Conservation (phyloP, 306 rosid species). For the Glycyrrhiza uralensis region DNA sequence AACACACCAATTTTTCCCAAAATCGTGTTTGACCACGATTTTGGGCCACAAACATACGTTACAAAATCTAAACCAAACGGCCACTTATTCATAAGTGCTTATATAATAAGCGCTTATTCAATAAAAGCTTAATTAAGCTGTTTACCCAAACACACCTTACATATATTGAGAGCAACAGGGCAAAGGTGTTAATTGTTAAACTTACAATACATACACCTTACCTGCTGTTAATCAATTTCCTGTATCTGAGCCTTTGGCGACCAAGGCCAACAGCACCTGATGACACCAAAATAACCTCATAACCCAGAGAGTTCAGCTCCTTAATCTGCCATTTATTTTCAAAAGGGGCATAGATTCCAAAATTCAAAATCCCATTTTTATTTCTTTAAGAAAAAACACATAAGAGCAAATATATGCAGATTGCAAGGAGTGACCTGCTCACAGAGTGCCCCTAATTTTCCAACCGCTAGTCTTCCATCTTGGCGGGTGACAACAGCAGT, state of each 20-base stretch:
- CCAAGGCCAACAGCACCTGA: constrained; percentile 99
- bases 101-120: too few species aligned
- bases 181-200: background rate
- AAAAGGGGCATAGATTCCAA: constrained; percentile 12
- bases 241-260: constrained; percentile 85
- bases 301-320: constrained; percentile 73
- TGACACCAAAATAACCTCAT: constrained; percentile 88
- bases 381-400: background rate
- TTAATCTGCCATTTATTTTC: constrained; percentile 61
- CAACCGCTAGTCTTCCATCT: constrained; percentile 45
- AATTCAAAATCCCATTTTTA: constrained; percentile 21
- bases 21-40: too few species aligned
- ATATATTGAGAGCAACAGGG: background rate
- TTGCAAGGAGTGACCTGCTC: constrained; percentile 69
- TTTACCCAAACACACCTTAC: too few species aligned
- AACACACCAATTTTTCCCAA: too few species aligned
- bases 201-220: constrained; percentile 13
- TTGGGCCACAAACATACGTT: too few species aligned
- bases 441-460: constrained; percentile 77
- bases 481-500: constrained; percentile 47
- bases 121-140: too few species aligned
- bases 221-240: constrained; percentile 93
- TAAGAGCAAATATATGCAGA: background rate
- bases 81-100: too few species aligned
- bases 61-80: too few species aligned